A percentile compares a stretch with the other conserved stretches of the same genome.
phyloP scores from a whole-genome alignment of 192 early-diverging fungal species.

The Chytriomyces hyalinus region DNA sequence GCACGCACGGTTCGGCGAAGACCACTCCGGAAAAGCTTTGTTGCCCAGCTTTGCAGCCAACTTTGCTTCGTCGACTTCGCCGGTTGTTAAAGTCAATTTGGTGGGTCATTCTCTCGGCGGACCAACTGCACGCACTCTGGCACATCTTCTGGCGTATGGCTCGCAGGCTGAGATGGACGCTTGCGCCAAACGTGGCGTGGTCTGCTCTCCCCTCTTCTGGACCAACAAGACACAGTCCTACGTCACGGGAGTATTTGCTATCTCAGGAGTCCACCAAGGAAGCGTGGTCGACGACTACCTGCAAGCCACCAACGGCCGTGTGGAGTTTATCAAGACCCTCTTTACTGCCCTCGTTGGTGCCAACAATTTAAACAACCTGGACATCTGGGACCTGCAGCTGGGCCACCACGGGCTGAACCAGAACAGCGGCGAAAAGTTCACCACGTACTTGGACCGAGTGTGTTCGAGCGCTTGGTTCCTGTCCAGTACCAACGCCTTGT shows the following conservation, averaged over 20 bases:
- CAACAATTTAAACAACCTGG: conserved; percentile 3
- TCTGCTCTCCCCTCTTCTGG: conserved; percentile 32
- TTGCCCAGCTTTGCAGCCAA: conserved; percentile 10
- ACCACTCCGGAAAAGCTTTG: conserved; percentile 31
- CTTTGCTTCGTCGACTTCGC: background rate
- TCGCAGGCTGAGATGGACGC: conserved; percentile 24
- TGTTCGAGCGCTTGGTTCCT: conserved; percentile 13
- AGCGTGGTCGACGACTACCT: conserved; percentile 25
- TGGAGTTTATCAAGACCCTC: conserved; percentile 13
- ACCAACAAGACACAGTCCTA: conserved; percentile 33
- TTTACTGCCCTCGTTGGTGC: conserved; percentile 23
- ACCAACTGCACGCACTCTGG: conserved; percentile 29
- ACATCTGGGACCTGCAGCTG: conserved; percentile 36
- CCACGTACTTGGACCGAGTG: conserved; percentile 19
- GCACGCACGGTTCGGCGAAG: conserved; percentile 24
- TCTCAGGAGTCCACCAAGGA: conserved; percentile 29
- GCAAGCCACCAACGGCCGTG: background rate
- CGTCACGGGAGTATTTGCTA: conserved; percentile 9
- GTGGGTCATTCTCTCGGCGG: conserved; percentile 35
- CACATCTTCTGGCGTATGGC: conserved; percentile 18
- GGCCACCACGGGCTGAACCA: conserved; percentile 36
- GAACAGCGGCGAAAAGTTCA: conserved; percentile 18
- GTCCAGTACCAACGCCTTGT: conserved; percentile 33
- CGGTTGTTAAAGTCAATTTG: conserved; percentile 24
- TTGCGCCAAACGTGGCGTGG: conserved; percentile 4